Conservation (phyloP, 129 eudicot species). For the Sambucus nigra region DNA sequence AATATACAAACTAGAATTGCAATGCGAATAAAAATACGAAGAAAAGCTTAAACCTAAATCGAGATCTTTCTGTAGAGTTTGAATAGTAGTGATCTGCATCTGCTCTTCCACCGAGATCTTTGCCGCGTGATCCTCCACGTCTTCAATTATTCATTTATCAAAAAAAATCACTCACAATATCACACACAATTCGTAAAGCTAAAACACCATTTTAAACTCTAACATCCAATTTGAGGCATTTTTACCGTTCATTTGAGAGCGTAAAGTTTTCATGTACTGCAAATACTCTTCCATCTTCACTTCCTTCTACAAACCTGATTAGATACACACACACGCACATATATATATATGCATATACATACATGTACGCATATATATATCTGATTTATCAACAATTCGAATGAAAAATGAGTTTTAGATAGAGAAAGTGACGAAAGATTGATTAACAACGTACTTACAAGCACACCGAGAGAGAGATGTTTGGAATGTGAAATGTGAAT, state of each 20-base stretch:
- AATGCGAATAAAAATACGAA: too few relatives aligned
- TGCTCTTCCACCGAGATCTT: slow-evolving; percentile 73
- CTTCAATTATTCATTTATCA: slow-evolving; percentile 27
- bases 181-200: neutral
- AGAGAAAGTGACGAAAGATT: neutral
- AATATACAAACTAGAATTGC: too few relatives aligned
- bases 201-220: neutral
- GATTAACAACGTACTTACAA: neutral
- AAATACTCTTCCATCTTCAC: slow-evolving; percentile 66
- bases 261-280: slow-evolving; percentile 70
- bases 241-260: slow-evolving; percentile 86
- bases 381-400: neutral
- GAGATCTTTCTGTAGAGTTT: slow-evolving; percentile 58
- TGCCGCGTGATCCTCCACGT: slow-evolving; percentile 86
- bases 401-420: neutral
- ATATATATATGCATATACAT: too few relatives aligned
- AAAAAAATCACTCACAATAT: neutral
- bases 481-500: neutral
- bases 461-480: neutral
- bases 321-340: neutral
- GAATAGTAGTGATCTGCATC: slow-evolving; percentile 53
- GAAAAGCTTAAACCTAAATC: slow-evolving; percentile 33
- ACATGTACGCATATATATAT: neutral
- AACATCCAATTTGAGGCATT: neutral
- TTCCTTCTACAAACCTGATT: slow-evolving; percentile 6